phyloP scores from a whole-genome alignment of 1,284 basidiomycete genomes.

The Ustilago loliicola region DNA sequence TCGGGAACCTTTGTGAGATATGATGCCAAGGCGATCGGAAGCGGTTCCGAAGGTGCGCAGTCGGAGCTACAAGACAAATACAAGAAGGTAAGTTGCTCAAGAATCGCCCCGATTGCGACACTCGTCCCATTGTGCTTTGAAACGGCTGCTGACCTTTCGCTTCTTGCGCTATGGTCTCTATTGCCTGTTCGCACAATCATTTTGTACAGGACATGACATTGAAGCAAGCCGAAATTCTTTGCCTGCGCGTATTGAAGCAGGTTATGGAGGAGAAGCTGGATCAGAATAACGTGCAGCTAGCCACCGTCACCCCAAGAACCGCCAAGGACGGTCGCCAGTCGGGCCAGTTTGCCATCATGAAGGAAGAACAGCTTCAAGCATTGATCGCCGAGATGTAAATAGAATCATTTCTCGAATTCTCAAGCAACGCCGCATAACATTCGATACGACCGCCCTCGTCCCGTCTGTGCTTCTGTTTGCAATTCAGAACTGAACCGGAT shows the following conservation, averaged over 20 bases:
- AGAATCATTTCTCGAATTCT: not conserved
- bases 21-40: conserved; percentile 98
- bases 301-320: conserved; percentile 73
- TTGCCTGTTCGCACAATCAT: not conserved
- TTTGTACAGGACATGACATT: conserved; percentile 86
- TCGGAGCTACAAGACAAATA: conserved; percentile 97
- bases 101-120: not conserved
- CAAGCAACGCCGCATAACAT: not conserved
- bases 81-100: conserved; percentile 81
- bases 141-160: not conserved
- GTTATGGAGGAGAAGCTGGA: conserved; percentile 99
- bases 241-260: conserved; percentile 92
- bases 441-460: not conserved
- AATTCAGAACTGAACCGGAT: not conserved
- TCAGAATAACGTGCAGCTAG: conserved; percentile 97
- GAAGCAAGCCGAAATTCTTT: conserved; percentile 86
- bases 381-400: conserved; percentile 67
- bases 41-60: conserved; percentile 97
- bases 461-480: not conserved
- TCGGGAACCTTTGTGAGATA: conserved; percentile 98
- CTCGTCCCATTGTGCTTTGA: not conserved
- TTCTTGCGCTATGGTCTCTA: not conserved
- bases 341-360: conserved; percentile 67
- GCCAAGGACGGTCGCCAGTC: conserved; percentile 63
- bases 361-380: conserved; percentile 62